Conservation (phyloP, 73 alveolate species). For the Paramecium octaurelia region DNA sequence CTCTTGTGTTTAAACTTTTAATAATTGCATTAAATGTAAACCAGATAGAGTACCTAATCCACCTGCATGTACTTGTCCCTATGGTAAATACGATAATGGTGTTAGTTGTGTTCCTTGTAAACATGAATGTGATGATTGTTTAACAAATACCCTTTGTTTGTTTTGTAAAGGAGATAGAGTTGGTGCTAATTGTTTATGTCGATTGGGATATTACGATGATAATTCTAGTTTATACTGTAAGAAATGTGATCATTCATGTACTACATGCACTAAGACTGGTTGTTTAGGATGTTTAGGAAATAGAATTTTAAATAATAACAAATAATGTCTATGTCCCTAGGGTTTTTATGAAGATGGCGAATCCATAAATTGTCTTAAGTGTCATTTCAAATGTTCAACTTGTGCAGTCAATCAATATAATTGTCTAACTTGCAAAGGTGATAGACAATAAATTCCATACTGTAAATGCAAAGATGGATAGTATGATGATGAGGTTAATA, state of each 20-base stretch:
- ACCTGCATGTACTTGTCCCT: background rate
- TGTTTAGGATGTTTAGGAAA: background rate
- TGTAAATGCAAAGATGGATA: background rate
- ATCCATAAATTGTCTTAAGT: background rate
- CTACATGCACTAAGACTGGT: background rate
- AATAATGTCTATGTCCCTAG: background rate
- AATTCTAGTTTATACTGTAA: background rate
- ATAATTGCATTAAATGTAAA: background rate
- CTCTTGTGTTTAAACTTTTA: background rate
- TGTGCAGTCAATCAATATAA: background rate
- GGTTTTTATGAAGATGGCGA: constrained; percentile 40
- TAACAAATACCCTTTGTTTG: background rate
- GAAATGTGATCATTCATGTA: background rate
- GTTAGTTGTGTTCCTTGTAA: background rate
- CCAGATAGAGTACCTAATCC: background rate
- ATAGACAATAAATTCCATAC: background rate
- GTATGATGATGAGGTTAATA: constrained; percentile 16
- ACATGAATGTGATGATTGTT: constrained; percentile 11
- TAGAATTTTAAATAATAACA: background rate
- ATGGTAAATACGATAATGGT: background rate
- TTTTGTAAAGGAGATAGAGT: constrained; percentile 44
- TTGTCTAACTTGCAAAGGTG: constrained; percentile 18
- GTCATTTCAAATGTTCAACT: constrained; percentile 1
- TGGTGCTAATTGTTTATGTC: background rate
- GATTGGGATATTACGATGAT: constrained; percentile 6